phyloP scores from a whole-genome alignment of 345 rosid species.

The Eutrema heterophyllum region DNA sequence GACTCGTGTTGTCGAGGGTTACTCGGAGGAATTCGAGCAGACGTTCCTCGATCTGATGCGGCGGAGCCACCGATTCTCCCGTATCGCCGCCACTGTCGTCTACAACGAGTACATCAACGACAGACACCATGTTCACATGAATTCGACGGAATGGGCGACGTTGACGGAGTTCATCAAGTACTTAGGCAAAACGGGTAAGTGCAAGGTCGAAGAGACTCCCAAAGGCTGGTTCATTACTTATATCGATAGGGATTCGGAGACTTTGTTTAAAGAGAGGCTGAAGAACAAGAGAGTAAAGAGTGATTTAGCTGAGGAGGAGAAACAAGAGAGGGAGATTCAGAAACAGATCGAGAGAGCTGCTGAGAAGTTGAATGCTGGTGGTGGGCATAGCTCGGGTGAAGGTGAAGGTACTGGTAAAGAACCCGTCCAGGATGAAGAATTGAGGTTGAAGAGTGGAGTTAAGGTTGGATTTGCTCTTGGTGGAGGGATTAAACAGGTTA shows the following conservation, averaged over 20 bases:
- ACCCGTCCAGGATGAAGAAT: constrained; percentile 24
- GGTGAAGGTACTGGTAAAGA: constrained; percentile 25
- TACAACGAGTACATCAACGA: constrained; percentile 91
- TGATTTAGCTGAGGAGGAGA: constrained; percentile 89
- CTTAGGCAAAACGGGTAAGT: constrained; percentile 76
- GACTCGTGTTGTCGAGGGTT: constrained; percentile 69
- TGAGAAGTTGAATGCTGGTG: constrained; percentile 28
- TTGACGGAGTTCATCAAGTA: constrained; percentile 86
- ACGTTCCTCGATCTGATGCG: constrained; percentile 72
- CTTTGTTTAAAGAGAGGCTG: constrained; percentile 73
- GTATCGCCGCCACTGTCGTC: constrained; percentile 91
- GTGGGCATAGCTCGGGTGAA: constrained; percentile 5
- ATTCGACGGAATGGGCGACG: constrained; percentile 86
- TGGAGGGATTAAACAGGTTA: constrained; percentile 18
- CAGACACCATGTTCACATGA: constrained; percentile 91
- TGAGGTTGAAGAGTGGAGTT: constrained; percentile 50
- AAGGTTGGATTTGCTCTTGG: constrained; percentile 81
- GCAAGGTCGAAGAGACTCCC: constrained; percentile 92
- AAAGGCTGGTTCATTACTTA: constrained; percentile 98
- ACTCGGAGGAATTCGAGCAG: constrained; percentile 81
- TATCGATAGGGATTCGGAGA: constrained; percentile 78
- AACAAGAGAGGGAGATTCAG: constrained; percentile 71
- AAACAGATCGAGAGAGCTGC: constrained; percentile 86
- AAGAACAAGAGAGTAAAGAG: constrained; percentile 77
- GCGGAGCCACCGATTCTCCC: constrained; percentile 85